Conservation (phyloP, 164 flowering plant species). For the Stephania japonica region DNA sequence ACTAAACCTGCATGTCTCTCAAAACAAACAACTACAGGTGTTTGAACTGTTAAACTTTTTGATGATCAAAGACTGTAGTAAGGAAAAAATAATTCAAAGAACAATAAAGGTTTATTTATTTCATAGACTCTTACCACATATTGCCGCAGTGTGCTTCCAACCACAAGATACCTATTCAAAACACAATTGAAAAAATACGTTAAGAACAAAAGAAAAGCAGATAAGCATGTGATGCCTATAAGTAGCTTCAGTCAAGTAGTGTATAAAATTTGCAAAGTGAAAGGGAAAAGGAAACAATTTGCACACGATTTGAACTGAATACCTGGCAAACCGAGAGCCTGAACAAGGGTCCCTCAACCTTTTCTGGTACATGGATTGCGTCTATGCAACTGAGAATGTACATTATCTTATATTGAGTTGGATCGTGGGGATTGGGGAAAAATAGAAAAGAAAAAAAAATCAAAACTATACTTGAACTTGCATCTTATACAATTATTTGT, state of each 20-base stretch:
- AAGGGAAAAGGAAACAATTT: not conserved
- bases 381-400: conserved; percentile 43
- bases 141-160: conserved; percentile 98
- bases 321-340: conserved; percentile 58
- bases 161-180: conserved; percentile 79
- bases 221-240: not conserved
- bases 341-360: conserved; percentile 71
- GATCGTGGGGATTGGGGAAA: not conserved
- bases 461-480: not conserved
- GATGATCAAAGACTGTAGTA: not conserved
- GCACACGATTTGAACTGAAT: conserved; percentile 6
- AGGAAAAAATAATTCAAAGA: not conserved
- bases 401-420: conserved; percentile 7
- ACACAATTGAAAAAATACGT: not conserved
- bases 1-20: not conserved
- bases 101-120: not conserved
- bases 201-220: not conserved
- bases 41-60: not conserved
- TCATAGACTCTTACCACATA: conserved; percentile 49
- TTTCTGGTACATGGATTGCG: conserved; percentile 51
- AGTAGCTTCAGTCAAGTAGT: not conserved
- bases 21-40: no score
- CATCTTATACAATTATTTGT: no score
- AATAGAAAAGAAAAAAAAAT: not conserved
- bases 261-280: not conserved